Evolutionary conservation across 2,329 filamentous ascomycete species (phyloP), one percentile per base, ranked within the genome.

Genomic region (Ophiocordyceps robertsii): DNA sequence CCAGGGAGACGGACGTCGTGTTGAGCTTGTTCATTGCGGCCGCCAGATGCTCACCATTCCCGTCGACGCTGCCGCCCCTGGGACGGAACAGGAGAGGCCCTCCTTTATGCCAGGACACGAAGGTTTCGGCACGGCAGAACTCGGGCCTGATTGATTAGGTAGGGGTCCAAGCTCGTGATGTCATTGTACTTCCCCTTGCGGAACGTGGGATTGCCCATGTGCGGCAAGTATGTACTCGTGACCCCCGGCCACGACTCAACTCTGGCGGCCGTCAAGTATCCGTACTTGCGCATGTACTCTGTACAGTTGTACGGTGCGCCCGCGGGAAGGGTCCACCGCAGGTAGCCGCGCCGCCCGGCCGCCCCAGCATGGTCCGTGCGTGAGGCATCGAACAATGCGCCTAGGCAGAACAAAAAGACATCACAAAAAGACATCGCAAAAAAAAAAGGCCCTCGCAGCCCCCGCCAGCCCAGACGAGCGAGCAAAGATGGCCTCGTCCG

Each of bases 1-100:
- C 88, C 49, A 86, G 74, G 44, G 81, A 79, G 46, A 96, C 82
- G 13, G 84, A 80, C 33, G 90, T 73, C 16, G 88, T 93, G 63
- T 85, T 89, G 54, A 92, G 75, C 43, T 57, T 57, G 46, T 67
- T 68, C 69, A 72, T 73, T 8, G 37, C 31, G 19, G 36, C 7
- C 14, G 29, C 41, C 16, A 36, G 13, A n/a, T 36, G 14, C 14
- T 36, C 33, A 17, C 33, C 33, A 10, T 14, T 16, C 12, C 8
- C 32, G 32, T 16, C 33, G 17, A 16, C 9, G 2, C n/a, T 10
- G 14, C 33, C 33, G 10, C 13, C 6, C n/a, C 9, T 6, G 11
- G 33, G 16, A 36, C 17, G n/a, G n/a, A 14, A 16, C 33, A 14
- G 33, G 6, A 36, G 11, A 17, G 33, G 6, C 19, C 19, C 33